Evolutionary conservation across 2,329 filamentous ascomycete genomes (phyloP).

Genomic region (Calonectria fujianensis): DNA sequence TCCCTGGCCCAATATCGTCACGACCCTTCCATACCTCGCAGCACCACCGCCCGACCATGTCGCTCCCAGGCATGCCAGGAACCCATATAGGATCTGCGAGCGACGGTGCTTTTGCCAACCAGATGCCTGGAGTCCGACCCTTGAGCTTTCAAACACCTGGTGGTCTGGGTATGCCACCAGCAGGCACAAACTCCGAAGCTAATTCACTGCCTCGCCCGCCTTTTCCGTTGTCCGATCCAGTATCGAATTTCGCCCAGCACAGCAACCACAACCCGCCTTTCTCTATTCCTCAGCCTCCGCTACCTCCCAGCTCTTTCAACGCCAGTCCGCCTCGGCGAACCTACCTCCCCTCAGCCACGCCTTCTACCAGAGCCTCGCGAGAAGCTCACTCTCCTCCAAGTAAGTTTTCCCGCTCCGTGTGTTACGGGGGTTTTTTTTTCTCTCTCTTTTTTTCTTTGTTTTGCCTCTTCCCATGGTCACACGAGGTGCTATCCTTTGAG

Average conservation of each 20-base stretch:
- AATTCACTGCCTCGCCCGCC: conserved; percentile 50
- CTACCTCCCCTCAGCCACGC: conserved; percentile 43
- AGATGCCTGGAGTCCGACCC: conserved; percentile 46
- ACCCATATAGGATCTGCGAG: conserved; percentile 25
- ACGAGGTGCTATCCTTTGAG: conserved; percentile 29
- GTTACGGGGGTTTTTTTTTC: conserved; percentile 17
- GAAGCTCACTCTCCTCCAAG: conserved; percentile 49
- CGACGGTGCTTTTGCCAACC: conserved; percentile 50
- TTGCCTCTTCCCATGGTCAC: background rate
- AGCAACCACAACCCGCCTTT: conserved; percentile 41
- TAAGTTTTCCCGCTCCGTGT: conserved; percentile 40
- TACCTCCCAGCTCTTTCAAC: conserved; percentile 41
- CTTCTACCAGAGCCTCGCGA: conserved; percentile 46
- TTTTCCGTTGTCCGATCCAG: conserved; percentile 45
- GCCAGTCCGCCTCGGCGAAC: conserved; percentile 44
- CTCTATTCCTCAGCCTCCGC: conserved; percentile 44
- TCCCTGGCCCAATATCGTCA: conserved; percentile 43
- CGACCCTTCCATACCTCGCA: conserved; percentile 41
- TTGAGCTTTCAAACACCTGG: conserved; percentile 46
- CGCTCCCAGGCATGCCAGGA: background rate
- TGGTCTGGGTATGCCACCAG: conserved; percentile 42
- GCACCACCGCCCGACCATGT: conserved; percentile 28
- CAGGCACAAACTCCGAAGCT: conserved; percentile 46
- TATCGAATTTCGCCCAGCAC: conserved; percentile 47
- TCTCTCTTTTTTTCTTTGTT: background rate